Evolutionary conservation across 2,329 filamentous ascomycete species (phyloP).

Genomic region (Fusarium sp.): DNA sequence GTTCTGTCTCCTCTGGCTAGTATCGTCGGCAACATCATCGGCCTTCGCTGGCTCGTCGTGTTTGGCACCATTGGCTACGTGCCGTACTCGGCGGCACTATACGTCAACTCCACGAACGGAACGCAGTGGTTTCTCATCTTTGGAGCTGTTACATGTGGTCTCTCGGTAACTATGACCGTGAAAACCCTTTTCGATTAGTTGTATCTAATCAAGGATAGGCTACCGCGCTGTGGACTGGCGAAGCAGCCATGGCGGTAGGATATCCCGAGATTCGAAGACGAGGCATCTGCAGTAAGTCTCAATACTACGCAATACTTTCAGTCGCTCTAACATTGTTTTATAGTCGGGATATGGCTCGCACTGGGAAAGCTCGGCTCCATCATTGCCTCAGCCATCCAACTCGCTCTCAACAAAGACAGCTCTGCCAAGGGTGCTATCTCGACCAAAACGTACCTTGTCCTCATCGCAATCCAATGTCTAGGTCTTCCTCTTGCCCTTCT

Average conservation of each 20-base stretch:
- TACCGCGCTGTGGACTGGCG: background rate
- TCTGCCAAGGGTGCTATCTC: background rate
- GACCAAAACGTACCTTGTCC: background rate
- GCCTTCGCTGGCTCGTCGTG: background rate
- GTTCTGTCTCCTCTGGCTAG: background rate
- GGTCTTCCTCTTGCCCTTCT: background rate
- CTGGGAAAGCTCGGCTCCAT: slow-evolving; percentile 2
- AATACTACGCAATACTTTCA: background rate
- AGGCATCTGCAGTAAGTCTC: background rate
- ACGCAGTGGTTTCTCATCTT: background rate
- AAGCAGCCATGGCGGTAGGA: background rate
- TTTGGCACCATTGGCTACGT: slow-evolving; percentile 4
- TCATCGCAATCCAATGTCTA: background rate
- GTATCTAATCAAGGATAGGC: background rate
- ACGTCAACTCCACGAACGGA: background rate
- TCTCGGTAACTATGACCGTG: background rate
- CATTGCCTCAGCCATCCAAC: background rate
- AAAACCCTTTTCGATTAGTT: no score
- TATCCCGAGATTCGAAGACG: background rate
- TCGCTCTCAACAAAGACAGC: background rate
- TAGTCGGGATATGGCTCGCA: background rate
- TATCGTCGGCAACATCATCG: slow-evolving; percentile 1
- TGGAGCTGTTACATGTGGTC: background rate
- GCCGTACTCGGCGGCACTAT: background rate
- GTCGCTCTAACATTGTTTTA: background rate